Base-by-base conservation (phyloP, 1,284 basidiomycete genomes). In the Trichosporon coremiiforme region DNA sequence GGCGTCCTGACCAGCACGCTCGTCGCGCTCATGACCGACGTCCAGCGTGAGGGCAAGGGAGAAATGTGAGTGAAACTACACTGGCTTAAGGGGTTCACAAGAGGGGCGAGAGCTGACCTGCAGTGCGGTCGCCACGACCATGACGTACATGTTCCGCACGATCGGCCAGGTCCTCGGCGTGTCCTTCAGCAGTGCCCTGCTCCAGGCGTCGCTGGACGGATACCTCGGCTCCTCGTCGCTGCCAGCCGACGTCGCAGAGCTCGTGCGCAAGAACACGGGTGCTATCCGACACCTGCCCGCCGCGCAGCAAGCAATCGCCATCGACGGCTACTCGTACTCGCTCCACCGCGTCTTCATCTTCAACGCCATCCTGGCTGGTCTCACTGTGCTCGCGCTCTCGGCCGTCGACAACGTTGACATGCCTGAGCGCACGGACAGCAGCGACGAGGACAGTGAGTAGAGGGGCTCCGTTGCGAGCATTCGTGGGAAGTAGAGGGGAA, bases 101-200 rank as follows among this genome's bases (percentile, higher is more conserved):
- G 17, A 15, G 25, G 29, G 25, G 25, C 25, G 15, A 15, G 10
- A 36, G 50, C 57, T 68, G 17, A 64, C 67, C 33, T 25, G 4
- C 68, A 77, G 76, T 22, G 80, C 93, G 6, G 90, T 95, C 45
- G 93, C 91, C 66, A 95, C 91, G 41, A 91, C 93, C 79, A 91
- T 95, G 77, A 92, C 91, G 25, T 95, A 95, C 83, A 86, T 95
- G 68, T 94, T 94, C 85, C 87, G 93, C 75, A 93, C 93, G 10
- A 91, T 92, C 15, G 94, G 93, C 12, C 94, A 95, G 84, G 94
- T 94, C n/a, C 87, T 95, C 66, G 93, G 93, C 57, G 93, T 95
- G 67, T 91, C 91, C 75, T 84, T 94, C 65, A 90, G 90, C 74
- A 90, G 91, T 29, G 90, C 92, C 1, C 83, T 95, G 65, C 84